These are phyloP conservation scores for Leccinum ochraceum DNA, from an alignment of 768 basidiomycete genomes.

Conservation along the genomic window DNA sequence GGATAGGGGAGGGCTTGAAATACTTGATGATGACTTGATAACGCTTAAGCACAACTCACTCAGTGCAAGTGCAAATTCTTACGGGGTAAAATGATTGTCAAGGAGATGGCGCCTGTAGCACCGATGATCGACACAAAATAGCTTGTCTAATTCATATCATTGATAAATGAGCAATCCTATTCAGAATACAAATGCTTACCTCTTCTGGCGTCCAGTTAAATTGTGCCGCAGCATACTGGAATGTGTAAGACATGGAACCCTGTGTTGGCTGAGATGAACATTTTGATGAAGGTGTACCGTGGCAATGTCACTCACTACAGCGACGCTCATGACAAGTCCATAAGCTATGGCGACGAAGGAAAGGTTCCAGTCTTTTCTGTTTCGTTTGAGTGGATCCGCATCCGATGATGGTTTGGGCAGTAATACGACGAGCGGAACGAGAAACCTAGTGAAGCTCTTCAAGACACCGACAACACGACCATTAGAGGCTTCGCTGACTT, in stretches of 20 bases:
- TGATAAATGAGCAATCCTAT: neutral
- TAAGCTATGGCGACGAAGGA: conserved; percentile 54
- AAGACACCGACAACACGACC: conserved; percentile 20
- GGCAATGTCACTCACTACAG: conserved; percentile 43
- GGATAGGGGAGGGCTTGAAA: conserved; percentile 43
- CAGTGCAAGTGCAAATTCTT: conserved; percentile 23
- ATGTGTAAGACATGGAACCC: conserved; percentile 58
- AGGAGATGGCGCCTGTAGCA: conserved; percentile 50
- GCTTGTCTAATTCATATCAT: conserved; percentile 49
- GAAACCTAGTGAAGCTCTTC: conserved; percentile 56
- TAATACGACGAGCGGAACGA: conserved; percentile 72
- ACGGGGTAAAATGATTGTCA: conserved; percentile 65
- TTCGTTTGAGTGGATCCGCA: conserved; percentile 41
- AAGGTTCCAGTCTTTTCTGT: conserved; percentile 64
- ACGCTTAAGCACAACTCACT: neutral
- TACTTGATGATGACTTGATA: conserved; percentile 54
- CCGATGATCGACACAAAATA: conserved; percentile 66
- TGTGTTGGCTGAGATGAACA: conserved; percentile 26
- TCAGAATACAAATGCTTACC: conserved; percentile 37
- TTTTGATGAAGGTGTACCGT: neutral
- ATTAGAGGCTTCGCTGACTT: conserved; percentile 6
- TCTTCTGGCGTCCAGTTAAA: conserved; percentile 71
- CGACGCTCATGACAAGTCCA: conserved; percentile 43
- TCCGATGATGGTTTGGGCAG: conserved; percentile 40
- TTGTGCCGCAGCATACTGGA: conserved; percentile 62